Evolutionary conservation across 1,284 basidiomycete genomes (phyloP), one percentile per base, ranked within the genome.

Genomic region (Vanrija pseudolonga): DNA sequence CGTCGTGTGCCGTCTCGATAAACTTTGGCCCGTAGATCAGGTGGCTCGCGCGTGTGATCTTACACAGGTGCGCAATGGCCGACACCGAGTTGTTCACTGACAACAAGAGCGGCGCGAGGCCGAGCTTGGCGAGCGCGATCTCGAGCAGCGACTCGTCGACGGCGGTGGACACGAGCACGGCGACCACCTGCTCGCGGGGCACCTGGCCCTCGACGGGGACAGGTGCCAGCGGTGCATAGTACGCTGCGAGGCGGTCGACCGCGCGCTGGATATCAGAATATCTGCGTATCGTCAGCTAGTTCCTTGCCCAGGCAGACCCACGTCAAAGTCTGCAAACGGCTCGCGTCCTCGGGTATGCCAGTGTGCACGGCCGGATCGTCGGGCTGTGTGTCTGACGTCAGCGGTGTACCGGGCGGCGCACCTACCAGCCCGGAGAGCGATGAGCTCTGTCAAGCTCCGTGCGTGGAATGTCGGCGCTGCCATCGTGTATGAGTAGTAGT

Each of bases 11-110:
- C 26, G 74, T 73, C 17, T 66, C 53, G 2, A 66, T 70, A 55
- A 79, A 79, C 51, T 76, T 76, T 7, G 71, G 59, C 9, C 80
- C 79, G 48, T 78, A 80, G 51, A 84, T 78, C 19, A 85, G 59
- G 54, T 79, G 77, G 0, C 73, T 69, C 0, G 80, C 70, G 11
- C 77, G 68, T 2, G 83, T 84, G n/a, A 76, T 64, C 38, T 78
- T 77, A 63, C 80, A 74, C 43, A 86, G 72, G 62, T 85, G 82
- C 0, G 81, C 81, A 26, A 83, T 78, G 4, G 83, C 83, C 0
- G 82, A 73, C 0, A 80, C 74, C 0, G 81, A 81, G 67, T 84
- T 85, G 71, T 85, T 83, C 42, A 81, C 78, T 5, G 80, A 81
- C n/a, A 83, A 67, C 3, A 83, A 71, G 15, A 83, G 73, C 7